Percentiles rank a stretch among this genome's conserved stretches.
Evolutionary conservation across 2,329 filamentous ascomycete species (phyloP).

Genomic region (Colletotrichum viniferum): DNA sequence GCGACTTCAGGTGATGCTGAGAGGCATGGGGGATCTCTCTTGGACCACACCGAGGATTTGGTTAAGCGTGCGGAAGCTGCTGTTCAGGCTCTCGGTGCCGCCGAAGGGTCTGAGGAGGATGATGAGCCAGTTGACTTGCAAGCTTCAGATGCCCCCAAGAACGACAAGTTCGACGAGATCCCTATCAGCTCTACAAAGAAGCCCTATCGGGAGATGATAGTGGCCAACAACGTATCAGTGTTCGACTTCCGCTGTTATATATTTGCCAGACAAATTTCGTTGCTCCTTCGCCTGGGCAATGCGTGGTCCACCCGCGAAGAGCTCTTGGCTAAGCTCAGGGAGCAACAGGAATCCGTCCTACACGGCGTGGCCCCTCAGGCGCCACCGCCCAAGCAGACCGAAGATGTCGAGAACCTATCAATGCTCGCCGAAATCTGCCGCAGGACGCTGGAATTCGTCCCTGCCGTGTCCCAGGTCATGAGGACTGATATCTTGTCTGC

Average conservation of each 20-base stretch:
- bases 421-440: constrained; percentile 88
- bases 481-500: constrained; percentile 77
- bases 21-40: constrained; percentile 74
- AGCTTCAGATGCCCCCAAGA: constrained; percentile 38
- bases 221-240: constrained; percentile 92
- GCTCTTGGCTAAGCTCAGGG: constrained; percentile 63
- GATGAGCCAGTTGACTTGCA: constrained; percentile 57
- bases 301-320: constrained; percentile 67
- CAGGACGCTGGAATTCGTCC: constrained; percentile 83
- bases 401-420: constrained; percentile 74
- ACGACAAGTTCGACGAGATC: constrained; percentile 57
- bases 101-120: constrained; percentile 34
- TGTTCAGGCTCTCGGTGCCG: constrained; percentile 39
- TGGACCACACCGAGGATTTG: constrained; percentile 76
- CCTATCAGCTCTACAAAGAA: constrained; percentile 71
- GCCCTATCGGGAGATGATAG: constrained; percentile 87
- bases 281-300: constrained; percentile 85
- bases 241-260: constrained; percentile 97
- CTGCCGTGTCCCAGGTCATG: constrained; percentile 78
- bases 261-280: constrained; percentile 83
- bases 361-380: constrained; percentile 60
- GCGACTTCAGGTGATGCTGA: constrained; percentile 60
- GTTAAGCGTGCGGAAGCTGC: constrained; percentile 62
- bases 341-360: constrained; percentile 64
- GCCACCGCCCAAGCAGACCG: constrained; percentile 51